Conservation (phyloP, 2,329 filamentous ascomycete species). For the Cytospora mali region DNA sequence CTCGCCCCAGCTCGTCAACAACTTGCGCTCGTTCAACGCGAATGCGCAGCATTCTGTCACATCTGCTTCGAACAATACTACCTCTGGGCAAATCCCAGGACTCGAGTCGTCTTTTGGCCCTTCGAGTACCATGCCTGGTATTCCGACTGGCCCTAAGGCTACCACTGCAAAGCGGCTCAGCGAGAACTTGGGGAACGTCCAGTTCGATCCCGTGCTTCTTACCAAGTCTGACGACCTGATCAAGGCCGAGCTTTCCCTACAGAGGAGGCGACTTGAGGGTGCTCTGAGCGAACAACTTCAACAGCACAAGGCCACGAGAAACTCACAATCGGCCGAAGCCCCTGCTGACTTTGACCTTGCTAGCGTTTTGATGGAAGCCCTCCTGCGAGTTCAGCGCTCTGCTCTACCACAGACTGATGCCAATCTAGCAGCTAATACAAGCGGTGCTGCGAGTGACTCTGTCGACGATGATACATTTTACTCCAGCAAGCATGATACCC, state of each 20-base stretch:
- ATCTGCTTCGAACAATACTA: constrained; percentile 32
- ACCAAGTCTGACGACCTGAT: constrained; percentile 85
- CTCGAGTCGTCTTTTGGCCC: constrained; percentile 26
- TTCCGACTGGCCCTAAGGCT: constrained; percentile 29
- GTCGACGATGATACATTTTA: constrained; percentile 96
- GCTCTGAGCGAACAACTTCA: constrained; percentile 77
- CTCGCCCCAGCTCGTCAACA: constrained; percentile 32
- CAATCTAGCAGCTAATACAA: constrained; percentile 57
- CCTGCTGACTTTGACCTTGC: constrained; percentile 69
- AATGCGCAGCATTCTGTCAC: constrained; percentile 40
- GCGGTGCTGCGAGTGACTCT: constrained; percentile 68
- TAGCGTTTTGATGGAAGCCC: constrained; percentile 71
- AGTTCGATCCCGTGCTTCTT: constrained; percentile 80
- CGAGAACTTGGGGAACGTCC: constrained; percentile 53
- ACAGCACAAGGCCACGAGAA: constrained; percentile 53
- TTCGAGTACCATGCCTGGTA: constrained; percentile 13
- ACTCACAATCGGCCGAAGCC: constrained; percentile 50
- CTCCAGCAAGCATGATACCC: constrained; percentile 88
- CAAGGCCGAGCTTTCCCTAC: constrained; percentile 77
- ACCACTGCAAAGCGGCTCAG: constrained; percentile 45
- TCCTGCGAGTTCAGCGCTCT: constrained; percentile 71
- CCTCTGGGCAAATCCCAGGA: constrained; percentile 27
- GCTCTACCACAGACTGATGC: constrained; percentile 61
- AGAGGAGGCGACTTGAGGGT: constrained; percentile 80
- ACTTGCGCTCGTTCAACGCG: constrained; percentile 40